Conservation (phyloP, 345 rosid species). For the Laguncularia racemosa region DNA sequence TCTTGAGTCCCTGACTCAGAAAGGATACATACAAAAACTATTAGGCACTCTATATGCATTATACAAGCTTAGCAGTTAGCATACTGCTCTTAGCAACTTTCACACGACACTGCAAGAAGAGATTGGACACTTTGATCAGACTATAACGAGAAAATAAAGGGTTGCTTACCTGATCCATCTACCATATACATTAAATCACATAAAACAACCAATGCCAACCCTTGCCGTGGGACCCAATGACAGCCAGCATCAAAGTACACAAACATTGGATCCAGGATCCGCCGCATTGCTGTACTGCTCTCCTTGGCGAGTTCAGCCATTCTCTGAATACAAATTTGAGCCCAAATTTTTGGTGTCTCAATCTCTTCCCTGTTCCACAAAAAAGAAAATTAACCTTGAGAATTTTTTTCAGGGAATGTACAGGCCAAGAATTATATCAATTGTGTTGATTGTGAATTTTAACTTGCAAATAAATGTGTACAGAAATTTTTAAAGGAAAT, state of each 20-base stretch:
- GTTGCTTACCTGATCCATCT: conserved; percentile 53
- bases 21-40: neutral
- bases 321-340: conserved; percentile 86
- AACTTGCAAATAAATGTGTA: neutral
- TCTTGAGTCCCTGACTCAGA: conserved; percentile 58
- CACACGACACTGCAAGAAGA: no score
- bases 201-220: conserved; percentile 60
- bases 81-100: no score
- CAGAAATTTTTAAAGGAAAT: conserved; percentile 2
- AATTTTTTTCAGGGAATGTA: neutral
- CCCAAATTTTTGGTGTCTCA: conserved; percentile 89
- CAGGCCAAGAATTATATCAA: neutral
- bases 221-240: conserved; percentile 75
- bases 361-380: conserved; percentile 62
- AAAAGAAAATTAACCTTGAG: neutral
- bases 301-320: conserved; percentile 90
- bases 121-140: neutral
- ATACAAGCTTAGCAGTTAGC: no score
- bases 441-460: neutral
- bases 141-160: neutral
- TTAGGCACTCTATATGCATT: no score
- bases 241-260: conserved; percentile 58
- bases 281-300: conserved; percentile 78
- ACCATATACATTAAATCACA: conserved; percentile 67
- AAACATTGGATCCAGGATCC: conserved; percentile 78